Evolutionary conservation across 805 yeast genomes (phyloP), one percentile per base, ranked within the genome.

Genomic region (Kregervanrija delftensis): DNA sequence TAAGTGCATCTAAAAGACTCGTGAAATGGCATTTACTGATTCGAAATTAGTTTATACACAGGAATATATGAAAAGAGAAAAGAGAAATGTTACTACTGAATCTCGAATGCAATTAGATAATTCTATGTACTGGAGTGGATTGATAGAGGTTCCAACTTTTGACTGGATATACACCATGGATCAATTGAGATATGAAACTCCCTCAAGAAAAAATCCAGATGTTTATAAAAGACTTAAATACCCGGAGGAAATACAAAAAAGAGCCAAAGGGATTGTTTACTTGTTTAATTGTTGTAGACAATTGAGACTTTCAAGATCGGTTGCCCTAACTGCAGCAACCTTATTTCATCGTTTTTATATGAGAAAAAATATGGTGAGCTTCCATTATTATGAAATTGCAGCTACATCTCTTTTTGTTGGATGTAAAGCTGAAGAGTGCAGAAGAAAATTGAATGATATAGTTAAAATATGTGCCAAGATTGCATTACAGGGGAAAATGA

Each of bases 291-390:
- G 74, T 43, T 71, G 77, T 37, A 50, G 63, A 30, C 67, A 64
- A 44, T 59, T 77, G 37, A 63, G 71, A 41, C 56, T 77, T 30
- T 77, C 81, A 3, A 62, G 73, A 39, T 65, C 70, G 33, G 73
- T 77, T 14, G 65, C 73, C 0, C 62, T 72, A 50, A 67, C 77
- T 1, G 81, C 81, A 0, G 57, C 75, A 17, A 63, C 61, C 12
- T 71, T 65, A 47, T 61, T 76, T 43, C 82, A 77, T 48, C 60
- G 83, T 41, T 77, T 74, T 55, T 77, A 75, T 53, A 68, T 72
- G 70, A 59, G 76, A 28, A 58, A 62, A 43, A 68, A 74, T 33
- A 51, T 75, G 41, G 58, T 60, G 35, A 56, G 62, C 37, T 62
- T 62, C 48, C 81, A 75, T 47, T 69, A 70, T 42, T 77, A 70